phyloP scores from a whole-genome alignment of 768 basidiomycete species.

The Russula sp. region DNA sequence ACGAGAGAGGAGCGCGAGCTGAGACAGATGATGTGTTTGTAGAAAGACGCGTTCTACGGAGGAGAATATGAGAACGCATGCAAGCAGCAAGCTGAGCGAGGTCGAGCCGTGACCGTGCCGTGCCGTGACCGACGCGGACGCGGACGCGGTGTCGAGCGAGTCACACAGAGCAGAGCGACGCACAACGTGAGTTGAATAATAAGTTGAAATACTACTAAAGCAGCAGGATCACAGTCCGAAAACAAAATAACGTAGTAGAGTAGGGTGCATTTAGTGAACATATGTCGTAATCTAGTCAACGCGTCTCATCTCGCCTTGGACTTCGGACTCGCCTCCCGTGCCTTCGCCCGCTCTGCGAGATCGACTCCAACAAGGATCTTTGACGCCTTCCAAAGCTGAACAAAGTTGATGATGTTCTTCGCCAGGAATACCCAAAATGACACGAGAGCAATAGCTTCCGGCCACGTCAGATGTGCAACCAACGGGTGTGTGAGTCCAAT shows the following conservation, averaged over 20 bases:
- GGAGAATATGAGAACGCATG: constrained; percentile 34
- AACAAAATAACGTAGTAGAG: constrained; percentile 8
- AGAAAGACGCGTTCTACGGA: constrained; percentile 30
- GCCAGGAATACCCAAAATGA: constrained; percentile 60
- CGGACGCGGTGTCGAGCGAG: too few species aligned
- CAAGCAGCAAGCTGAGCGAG: constrained; percentile 13
- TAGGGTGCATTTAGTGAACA: not conserved
- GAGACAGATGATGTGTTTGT: constrained; percentile 25
- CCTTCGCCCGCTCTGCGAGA: constrained; percentile 73
- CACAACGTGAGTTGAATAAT: not conserved
- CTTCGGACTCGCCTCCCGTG: constrained; percentile 36
- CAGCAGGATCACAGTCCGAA: too few species aligned
- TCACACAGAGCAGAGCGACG: not conserved
- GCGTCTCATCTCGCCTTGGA: constrained; percentile 12
- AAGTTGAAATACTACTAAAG: too few species aligned
- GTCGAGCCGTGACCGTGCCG: not conserved
- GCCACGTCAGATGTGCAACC: constrained; percentile 54
- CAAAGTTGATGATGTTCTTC: constrained; percentile 92
- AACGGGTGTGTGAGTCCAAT: constrained; percentile 33
- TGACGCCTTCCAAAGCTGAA: constrained; percentile 97
- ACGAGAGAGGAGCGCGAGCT: constrained; percentile 27
- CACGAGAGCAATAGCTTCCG: constrained; percentile 57
- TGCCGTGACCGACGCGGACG: too few species aligned
- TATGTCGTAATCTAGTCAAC: constrained; percentile 6
- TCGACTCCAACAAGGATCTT: constrained; percentile 93